Base-by-base conservation (phyloP, 305 asterid genomes). In the Fraxinus xanthoxyloides region DNA sequence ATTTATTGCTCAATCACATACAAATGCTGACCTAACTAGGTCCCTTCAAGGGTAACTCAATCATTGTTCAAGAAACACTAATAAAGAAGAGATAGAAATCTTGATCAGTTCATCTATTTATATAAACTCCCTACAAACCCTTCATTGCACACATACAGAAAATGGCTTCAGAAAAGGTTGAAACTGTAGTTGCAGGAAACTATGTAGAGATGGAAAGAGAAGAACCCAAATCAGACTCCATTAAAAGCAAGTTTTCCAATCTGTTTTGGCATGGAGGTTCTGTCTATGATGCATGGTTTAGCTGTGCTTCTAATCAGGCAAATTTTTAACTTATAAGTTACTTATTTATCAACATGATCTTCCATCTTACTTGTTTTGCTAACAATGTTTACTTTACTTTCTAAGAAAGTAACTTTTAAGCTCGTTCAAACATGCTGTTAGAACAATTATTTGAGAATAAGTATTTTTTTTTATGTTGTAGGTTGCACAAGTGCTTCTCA, bases 251-350 rank as follows among this genome's bases (percentile, higher is more conserved):
- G 56, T 51, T 94, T 0, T 91, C 95, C 1, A 92, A 80, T n/a
- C 46, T 94, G 12, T 90, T 94, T 63, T 94, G 98, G 97, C 92
- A 94, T 85, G 98, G 98, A 73, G 98, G 98, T 21, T 94, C 98
- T n/a, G 95, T 92, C 56, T 92, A 91, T 85, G 98, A 94, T 91
- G 98, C 98, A 81, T 94, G 97, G 97, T 94, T 94, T 83, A 94
- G 97, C 83, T 93, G 97, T 77, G 83, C 97, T 83, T 94, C 96
- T 24, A 92, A 92, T 82, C 98, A 93, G 93, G 98, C 84, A 83
- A 31, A 2, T 81, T n/a, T 36, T 67, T 70, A 10, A 51, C n/a
- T 12, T 46, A 46, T 46, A 51, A 51, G 61, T 17, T 51, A 51
- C 61, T 51, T 51, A 51, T 51, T 51, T 51, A 17, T 51, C 23